Evolutionary conservation across 345 rosid species (phyloP).

Genomic region (Arabidopsis suecica): DNA sequence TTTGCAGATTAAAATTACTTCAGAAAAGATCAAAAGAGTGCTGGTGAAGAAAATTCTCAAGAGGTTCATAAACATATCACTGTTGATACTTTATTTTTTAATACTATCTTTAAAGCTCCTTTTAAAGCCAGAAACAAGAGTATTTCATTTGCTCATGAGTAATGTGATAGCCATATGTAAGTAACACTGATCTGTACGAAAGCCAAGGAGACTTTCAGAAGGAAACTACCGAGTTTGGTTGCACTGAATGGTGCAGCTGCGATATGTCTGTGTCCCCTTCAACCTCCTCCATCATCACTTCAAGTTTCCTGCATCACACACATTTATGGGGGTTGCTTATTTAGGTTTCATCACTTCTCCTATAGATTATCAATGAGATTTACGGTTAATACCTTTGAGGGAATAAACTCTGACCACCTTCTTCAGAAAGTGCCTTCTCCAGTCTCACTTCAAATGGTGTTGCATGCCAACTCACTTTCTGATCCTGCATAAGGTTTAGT

Average conservation of each 20-base stretch:
- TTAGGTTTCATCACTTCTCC: neutral
- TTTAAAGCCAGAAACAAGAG: conserved; percentile 19
- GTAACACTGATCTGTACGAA: conserved; percentile 36
- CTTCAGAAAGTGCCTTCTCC: conserved; percentile 88
- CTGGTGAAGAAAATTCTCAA: conserved; percentile 12
- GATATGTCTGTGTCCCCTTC: conserved; percentile 26
- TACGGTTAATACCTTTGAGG: conserved; percentile 37
- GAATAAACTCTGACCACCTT: conserved; percentile 34
- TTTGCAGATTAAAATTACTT: neutral
- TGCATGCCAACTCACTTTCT: conserved; percentile 97
- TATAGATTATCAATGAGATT: neutral
- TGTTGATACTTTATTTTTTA: conserved; percentile 20
- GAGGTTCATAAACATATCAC: conserved; percentile 12
- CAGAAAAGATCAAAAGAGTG: neutral
- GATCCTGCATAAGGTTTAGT: conserved; percentile 63
- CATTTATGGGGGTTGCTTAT: neutral
- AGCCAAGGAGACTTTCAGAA: conserved; percentile 24
- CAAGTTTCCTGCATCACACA: conserved; percentile 43
- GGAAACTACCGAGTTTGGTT: conserved; percentile 38
- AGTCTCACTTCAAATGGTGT: conserved; percentile 97
- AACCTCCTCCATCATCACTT: conserved; percentile 43
- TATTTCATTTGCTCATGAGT: conserved; percentile 27
- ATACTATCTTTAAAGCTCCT: neutral
- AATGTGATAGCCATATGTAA: conserved; percentile 31
- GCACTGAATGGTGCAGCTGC: conserved; percentile 34